Percentiles rank a stretch among this genome's conserved stretches.
Evolutionary conservation across 192 early-diverging fungal genomes (phyloP).

Genomic region (Backusella macrospora): DNA sequence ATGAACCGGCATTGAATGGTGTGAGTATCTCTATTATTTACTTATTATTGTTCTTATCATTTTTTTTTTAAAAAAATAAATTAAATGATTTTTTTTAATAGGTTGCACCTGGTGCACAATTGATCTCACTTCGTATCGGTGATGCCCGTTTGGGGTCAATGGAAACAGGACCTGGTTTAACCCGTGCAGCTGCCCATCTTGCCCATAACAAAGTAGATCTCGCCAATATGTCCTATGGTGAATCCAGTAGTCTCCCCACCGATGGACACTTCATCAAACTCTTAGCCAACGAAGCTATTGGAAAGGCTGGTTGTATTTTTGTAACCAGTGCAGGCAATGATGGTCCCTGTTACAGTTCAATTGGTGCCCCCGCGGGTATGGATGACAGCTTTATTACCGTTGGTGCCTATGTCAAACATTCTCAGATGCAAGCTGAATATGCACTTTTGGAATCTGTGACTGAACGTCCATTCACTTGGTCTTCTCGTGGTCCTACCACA

Average conservation of each 20-base stretch:
- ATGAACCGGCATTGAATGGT: constrained; percentile 83
- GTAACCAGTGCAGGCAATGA: constrained; percentile 90
- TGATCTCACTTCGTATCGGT: constrained; percentile 93
- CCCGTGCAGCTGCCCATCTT: constrained; percentile 79
- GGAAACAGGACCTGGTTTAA: constrained; percentile 85
- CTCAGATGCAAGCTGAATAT: constrained; percentile 88
- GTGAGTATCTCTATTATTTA: constrained; percentile 42
- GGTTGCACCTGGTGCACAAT: constrained; percentile 93
- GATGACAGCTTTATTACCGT: constrained; percentile 81
- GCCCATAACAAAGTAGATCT: constrained; percentile 68
- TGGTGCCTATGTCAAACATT: constrained; percentile 85
- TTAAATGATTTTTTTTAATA: too few relatives aligned
- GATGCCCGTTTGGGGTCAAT: constrained; percentile 65
- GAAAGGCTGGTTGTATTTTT: constrained; percentile 81
- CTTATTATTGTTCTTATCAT: too few relatives aligned
- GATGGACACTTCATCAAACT: constrained; percentile 82
- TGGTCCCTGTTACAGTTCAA: constrained; percentile 86
- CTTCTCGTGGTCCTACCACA: constrained; percentile 80
- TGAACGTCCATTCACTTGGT: constrained; percentile 88
- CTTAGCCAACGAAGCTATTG: constrained; percentile 82
- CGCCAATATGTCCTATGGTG: constrained; percentile 90
- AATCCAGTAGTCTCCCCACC: constrained; percentile 71
- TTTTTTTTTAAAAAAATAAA: not conserved
- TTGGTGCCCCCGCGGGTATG: constrained; percentile 83
- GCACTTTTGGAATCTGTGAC: constrained; percentile 76